Evolutionary conservation across 2,329 filamentous ascomycete species (phyloP), one percentile per base, ranked within the genome.

Genomic region (Samsoniella hepiali): DNA sequence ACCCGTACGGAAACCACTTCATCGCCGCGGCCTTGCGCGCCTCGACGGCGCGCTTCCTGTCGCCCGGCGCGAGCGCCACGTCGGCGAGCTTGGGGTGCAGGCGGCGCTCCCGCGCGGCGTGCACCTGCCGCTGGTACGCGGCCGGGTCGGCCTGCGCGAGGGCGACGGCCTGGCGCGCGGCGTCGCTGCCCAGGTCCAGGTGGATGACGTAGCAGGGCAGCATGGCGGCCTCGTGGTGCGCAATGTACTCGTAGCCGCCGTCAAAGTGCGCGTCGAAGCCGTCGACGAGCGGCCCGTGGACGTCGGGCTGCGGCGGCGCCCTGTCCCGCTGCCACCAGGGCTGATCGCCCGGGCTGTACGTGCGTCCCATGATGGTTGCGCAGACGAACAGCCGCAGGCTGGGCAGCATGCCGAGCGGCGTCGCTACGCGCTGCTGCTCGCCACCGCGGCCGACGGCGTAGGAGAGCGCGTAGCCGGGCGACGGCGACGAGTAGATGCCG

Each of bases 1-100:
- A 82, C 1, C 79, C 78, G 60, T 79, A 81, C 0, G 79, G 78
- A 58, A 81, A 81, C 69, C 74, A 81, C 69, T 82, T 82, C 42
- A 75, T 67, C 0, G 77, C 79, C 9, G 75, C 72, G 0, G 78
- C 77, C 54, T 77, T 72, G 55, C 72, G 68, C 10, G 76, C 77
- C 49, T 75, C 71, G 64, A 77, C 77, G 51, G 69, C 68, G 9
- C 74, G 73, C 64, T 76, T 71, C 9, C 68, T 62, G 31, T 80
- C 78, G 0, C 73, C 79, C 0, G 77, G 68, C 1, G 64, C 58
- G 51, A 65, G 63, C 29, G n/a, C 22, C n/a, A n/a, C 8, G 71
- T 49, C 63, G 66, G 45, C 67, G 22, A 22, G 22, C 22, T 22
- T 22, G 22, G 22, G 22, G 22, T 38, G 47, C 47, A 38, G 60